These are phyloP conservation scores for Fusarium nodosum DNA, from an alignment of 2,329 filamentous ascomycete species.

Conservation along the genomic window DNA sequence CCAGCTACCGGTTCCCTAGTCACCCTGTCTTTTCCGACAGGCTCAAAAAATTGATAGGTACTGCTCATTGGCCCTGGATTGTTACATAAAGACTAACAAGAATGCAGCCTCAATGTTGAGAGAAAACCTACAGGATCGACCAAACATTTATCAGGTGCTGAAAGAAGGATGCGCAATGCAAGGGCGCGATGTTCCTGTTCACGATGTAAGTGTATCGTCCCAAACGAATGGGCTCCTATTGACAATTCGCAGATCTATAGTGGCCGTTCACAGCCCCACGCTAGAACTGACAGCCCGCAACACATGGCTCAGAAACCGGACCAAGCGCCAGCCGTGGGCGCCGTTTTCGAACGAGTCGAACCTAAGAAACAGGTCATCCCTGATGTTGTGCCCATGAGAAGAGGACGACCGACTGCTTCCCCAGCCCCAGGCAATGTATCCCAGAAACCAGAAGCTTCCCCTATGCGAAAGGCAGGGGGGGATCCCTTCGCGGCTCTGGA, in stretches of 20 bases:
- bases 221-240: conserved; percentile 2
- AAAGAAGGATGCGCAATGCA: conserved; percentile 91
- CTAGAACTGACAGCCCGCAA: conserved; percentile 65
- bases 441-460: conserved; percentile 71
- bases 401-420: conserved; percentile 73
- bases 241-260: conserved; percentile 74
- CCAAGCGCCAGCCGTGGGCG: conserved; percentile 76
- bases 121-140: conserved; percentile 81
- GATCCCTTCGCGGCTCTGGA: conserved; percentile 96
- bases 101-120: conserved; percentile 84
- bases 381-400: conserved; percentile 92
- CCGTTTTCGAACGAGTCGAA: conserved; percentile 82
- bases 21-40: conserved; percentile 92
- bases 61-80: conserved; percentile 10
- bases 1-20: conserved; percentile 89
- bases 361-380: conserved; percentile 81
- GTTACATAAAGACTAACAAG: conserved; percentile 40
- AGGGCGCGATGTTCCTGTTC: conserved; percentile 85
- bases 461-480: conserved; percentile 71
- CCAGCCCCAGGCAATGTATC: conserved; percentile 55
- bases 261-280: conserved; percentile 73
- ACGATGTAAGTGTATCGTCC: conserved; percentile 76
- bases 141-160: conserved; percentile 95
- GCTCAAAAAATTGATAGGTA: conserved; percentile 90
- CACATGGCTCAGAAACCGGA: conserved; percentile 65